phyloP scores from a whole-genome alignment of 2,329 filamentous ascomycete genomes.

The Paraphoma sp. region DNA sequence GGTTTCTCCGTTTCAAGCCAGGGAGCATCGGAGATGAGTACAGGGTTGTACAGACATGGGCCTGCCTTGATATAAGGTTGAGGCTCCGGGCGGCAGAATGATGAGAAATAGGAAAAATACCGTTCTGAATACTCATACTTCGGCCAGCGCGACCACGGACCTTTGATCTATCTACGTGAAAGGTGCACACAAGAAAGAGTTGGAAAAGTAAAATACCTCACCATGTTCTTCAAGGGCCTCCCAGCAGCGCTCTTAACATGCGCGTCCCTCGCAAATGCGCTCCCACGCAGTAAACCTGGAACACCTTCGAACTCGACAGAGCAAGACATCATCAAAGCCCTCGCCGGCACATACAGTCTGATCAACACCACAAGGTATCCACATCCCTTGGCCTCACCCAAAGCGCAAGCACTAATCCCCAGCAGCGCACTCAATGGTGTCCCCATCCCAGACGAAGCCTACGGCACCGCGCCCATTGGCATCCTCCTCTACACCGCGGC shows the following conservation, averaged over 20 bases:
- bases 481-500: conserved; percentile 32
- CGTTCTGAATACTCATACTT: no score
- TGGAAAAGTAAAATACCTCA: background rate
- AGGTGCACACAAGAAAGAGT: background rate
- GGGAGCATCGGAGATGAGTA: no score
- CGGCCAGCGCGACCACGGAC: background rate
- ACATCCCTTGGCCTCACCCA: background rate
- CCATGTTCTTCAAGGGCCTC: conserved; percentile 4
- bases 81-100: no score
- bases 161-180: background rate
- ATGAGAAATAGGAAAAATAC: no score
- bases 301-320: background rate
- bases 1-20: background rate
- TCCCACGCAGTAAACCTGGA: background rate
- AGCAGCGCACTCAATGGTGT: conserved; percentile 21
- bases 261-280: conserved; percentile 2
- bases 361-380: conserved; percentile 29
- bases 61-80: no score
- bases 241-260: background rate
- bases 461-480: conserved; percentile 30
- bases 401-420: background rate
- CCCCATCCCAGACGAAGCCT: conserved; percentile 28
- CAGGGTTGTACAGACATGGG: no score
- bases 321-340: conserved; percentile 18
- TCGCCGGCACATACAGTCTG: conserved; percentile 33